Evolutionary conservation across 129 eudicot species (phyloP), one percentile per base, ranked within the genome.

Genomic region (Rutidosis leptorrhynchoides): DNA sequence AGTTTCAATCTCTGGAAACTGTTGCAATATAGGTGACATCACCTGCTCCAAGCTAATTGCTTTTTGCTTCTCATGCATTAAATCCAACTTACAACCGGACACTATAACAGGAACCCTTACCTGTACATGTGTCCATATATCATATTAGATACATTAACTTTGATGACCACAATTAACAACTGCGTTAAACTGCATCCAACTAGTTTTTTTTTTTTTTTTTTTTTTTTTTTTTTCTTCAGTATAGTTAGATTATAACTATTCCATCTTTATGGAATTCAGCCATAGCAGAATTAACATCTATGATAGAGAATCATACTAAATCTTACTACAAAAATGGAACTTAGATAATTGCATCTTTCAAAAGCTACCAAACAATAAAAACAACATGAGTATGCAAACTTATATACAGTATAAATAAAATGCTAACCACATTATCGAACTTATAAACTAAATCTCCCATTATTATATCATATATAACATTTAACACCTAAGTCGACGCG

Each of bases 21-120:
- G 87, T 75, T 86, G 92, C 96, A 93, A 84, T 64, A 93, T 80
- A 46, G 96, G 96, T 12, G 96, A 84, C 96, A 93, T 93, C 78
- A 82, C 95, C 83, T 80, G 83, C 80, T 86, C 98, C 70, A 88
- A 52, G 59, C 84, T 89, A 29, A 77, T 76, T 64, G 88, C 79
- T 29, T n/a, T n/a, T n/a, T 86, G 89, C n/a, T 85, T 81, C 20
- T 86, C 95, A 69, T 82, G 88, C 80, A 92, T 86, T 80, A 88
- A 64, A 82, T 93, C 98, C 78, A 93, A 76, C 82, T 84, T 93
- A 71, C 98, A 93, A 58, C 96, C 98, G 68, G 84, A 96, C 77
- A 93, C 98, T 76, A 93, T 83, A 32, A 93, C 92, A 27, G 98
- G 98, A 74, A 93, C 98, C 57, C 49, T 93, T 35, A 88, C 95